These are phyloP conservation scores for Rasamsonia emersonii DNA, from an alignment of 2,329 filamentous ascomycete species.

Conservation along the genomic window DNA sequence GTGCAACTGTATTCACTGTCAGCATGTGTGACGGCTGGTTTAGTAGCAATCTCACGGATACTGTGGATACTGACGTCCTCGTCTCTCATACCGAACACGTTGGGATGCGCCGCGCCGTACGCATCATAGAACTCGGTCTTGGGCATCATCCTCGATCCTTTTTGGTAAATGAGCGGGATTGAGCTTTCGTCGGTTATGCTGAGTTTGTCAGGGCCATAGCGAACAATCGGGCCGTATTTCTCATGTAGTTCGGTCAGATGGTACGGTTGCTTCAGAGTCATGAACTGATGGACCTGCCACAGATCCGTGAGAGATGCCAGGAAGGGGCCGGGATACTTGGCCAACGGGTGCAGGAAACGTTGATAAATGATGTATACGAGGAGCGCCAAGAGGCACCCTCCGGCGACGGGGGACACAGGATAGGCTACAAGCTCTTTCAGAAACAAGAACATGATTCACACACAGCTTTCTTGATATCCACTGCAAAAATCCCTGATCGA, in stretches of 20 bases:
- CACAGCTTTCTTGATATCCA: too few relatives aligned
- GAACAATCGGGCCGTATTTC: constrained; percentile 18
- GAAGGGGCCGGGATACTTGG: constrained; percentile 22
- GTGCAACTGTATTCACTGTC: too few relatives aligned
- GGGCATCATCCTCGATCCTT: constrained; percentile 18
- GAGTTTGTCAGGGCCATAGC: constrained; percentile 23
- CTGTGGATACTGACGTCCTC: constrained; percentile 9
- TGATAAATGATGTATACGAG: constrained; percentile 3
- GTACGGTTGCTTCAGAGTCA: constrained; percentile 15
- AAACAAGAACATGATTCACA: too few relatives aligned
- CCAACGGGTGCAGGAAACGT: constrained; percentile 19
- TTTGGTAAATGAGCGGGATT: constrained; percentile 21
- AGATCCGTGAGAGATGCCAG: constrained; percentile 23
- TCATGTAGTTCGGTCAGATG: constrained; percentile 17
- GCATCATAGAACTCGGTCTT: constrained; percentile 30
- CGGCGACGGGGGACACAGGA: too few relatives aligned
- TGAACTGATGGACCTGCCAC: constrained; percentile 21
- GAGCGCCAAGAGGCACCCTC: too few relatives aligned
- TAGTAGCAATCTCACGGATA: not conserved
- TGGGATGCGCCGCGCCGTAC: constrained; percentile 21
- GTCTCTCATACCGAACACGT: constrained; percentile 27
- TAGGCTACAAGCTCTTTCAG: too few relatives aligned
- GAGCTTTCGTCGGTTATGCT: constrained; percentile 21
- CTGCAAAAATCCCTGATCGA: too few relatives aligned
- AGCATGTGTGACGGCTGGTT: not conserved